phyloP scores from a whole-genome alignment of 208 protist species.

The Trypanosoma vivax region DNA sequence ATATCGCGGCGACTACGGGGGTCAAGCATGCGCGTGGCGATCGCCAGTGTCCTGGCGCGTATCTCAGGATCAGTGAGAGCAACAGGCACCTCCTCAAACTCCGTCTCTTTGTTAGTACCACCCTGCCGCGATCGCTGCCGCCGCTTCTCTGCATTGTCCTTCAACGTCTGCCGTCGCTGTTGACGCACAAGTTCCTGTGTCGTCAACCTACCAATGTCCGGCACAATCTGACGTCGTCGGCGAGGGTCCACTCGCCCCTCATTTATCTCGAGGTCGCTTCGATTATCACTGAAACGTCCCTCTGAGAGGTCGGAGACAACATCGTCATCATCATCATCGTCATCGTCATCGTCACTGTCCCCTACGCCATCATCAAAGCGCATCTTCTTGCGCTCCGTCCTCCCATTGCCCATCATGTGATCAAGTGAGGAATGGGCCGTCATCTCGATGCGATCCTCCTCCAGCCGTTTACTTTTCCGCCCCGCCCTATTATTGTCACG shows the following conservation, averaged over 20 bases:
- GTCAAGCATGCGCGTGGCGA: constrained; percentile 84
- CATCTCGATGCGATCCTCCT: constrained; percentile 79
- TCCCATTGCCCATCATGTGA: constrained; percentile 8
- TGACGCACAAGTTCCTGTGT: constrained; percentile 79
- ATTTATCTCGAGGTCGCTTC: constrained; percentile 49
- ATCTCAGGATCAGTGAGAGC: constrained; percentile 81
- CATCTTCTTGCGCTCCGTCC: constrained; percentile 27
- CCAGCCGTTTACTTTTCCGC: constrained; percentile 22
- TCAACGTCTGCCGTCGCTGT: constrained; percentile 72
- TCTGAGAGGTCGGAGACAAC: constrained; percentile 22
- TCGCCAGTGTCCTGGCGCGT: constrained; percentile 79
- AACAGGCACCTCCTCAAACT: constrained; percentile 85
- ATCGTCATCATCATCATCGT: constrained; percentile 21
- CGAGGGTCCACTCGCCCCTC: constrained; percentile 66
- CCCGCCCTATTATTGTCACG: constrained; percentile 36
- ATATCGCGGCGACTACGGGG: constrained; percentile 80
- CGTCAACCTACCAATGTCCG: constrained; percentile 64
- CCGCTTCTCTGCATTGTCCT: constrained; percentile 70
- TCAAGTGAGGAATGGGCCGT: constrained; percentile 26
- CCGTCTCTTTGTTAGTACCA: constrained; percentile 40
- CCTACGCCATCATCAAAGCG: constrained; percentile 44
- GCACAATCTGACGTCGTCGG: constrained; percentile 60
- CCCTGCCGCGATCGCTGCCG: constrained; percentile 41
- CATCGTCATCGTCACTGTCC: constrained; percentile 22
- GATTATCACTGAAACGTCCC: constrained; percentile 29